These are phyloP conservation scores for Lichenothelia convexa DNA, from an alignment of 495 filamentous ascomycete genomes.

Conservation along the genomic window DNA sequence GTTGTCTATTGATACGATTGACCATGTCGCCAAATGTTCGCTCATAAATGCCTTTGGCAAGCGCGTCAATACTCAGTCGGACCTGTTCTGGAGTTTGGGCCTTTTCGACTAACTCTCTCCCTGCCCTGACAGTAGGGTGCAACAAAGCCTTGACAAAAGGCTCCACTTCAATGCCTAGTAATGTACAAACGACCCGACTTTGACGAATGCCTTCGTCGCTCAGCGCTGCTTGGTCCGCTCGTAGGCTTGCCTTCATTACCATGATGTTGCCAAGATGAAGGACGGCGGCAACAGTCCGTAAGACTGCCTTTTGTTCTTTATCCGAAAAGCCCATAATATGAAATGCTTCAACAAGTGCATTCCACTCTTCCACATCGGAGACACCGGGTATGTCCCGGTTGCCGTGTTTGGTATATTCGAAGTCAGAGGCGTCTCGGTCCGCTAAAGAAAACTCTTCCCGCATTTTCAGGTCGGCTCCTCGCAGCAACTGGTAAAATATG, in stretches of 20 bases:
- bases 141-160: constrained; percentile 75
- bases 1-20: constrained; percentile 71
- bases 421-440: constrained; percentile 59
- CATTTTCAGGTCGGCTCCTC: constrained; percentile 55
- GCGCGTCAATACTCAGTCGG: constrained; percentile 68
- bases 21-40: constrained; percentile 89
- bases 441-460: constrained; percentile 59
- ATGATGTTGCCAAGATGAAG: constrained; percentile 86
- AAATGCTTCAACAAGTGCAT: constrained; percentile 77
- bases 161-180: constrained; percentile 70
- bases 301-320: constrained; percentile 62
- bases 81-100: constrained; percentile 96
- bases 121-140: constrained; percentile 85
- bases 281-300: constrained; percentile 77
- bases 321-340: constrained; percentile 85
- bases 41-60: constrained; percentile 95
- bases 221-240: constrained; percentile 78
- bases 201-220: constrained; percentile 50
- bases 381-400: constrained; percentile 83
- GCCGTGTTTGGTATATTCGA: constrained; percentile 76
- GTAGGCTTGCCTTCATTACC: constrained; percentile 72
- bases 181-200: constrained; percentile 56
- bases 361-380: constrained; percentile 84
- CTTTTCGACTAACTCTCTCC: constrained; percentile 95
- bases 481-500: constrained; percentile 88